Evolutionary conservation across 257 asterid genomes (phyloP).

Genomic region (Plantago elongata): DNA sequence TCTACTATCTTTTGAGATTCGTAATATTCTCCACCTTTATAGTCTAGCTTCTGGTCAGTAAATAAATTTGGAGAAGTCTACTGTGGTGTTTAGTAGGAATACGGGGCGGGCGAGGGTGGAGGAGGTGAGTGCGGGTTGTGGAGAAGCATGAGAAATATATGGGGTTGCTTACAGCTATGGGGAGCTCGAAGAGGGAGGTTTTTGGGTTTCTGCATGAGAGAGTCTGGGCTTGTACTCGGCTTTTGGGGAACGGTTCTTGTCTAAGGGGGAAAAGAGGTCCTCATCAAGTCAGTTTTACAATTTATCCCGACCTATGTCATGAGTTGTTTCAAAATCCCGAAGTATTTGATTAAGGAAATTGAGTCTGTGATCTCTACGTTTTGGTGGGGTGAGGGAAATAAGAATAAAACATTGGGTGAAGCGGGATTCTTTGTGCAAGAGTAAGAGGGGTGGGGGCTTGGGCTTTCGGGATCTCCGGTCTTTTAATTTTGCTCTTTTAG

Average conservation of each 20-base stretch:
- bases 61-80: not conserved
- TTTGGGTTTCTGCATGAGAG: not conserved
- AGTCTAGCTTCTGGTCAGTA: not conserved
- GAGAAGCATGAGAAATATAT: not conserved
- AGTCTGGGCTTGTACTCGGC: not conserved
- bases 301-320: not conserved
- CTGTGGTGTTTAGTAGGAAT: not conserved
- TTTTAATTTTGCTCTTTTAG: not conserved
- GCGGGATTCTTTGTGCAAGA: not conserved
- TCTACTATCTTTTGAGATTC: not conserved
- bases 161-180: not conserved
- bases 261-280: not conserved
- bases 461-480: too few species aligned
- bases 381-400: not conserved
- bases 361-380: not conserved
- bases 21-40: not conserved
- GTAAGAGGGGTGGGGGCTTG: not conserved
- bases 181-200: not conserved
- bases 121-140: not conserved
- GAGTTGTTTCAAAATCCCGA: not conserved
- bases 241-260: not conserved
- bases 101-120: too few species aligned
- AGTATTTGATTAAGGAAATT: not conserved
- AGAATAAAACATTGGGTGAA: not conserved
- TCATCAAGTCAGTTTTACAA: not conserved